These are phyloP conservation scores for Trichomonascaceae sp. DNA, from an alignment of 1,139 yeast species.

Conservation along the genomic window DNA sequence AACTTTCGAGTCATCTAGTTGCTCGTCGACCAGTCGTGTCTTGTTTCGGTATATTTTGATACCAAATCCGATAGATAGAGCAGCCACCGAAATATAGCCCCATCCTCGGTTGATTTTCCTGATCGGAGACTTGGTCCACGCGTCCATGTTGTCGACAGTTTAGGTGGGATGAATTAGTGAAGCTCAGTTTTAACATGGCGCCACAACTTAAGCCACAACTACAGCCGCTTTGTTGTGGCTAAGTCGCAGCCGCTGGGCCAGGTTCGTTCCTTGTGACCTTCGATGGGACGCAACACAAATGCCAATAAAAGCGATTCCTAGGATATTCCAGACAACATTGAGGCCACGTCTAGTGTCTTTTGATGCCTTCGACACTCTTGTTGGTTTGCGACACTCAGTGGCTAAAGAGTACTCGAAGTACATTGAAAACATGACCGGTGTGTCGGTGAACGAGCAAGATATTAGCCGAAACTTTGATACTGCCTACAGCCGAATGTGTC, in stretches of 20 bases:
- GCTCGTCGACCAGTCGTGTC: constrained; percentile 8
- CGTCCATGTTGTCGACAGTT: background rate
- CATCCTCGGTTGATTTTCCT: constrained; percentile 20
- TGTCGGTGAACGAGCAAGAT: background rate
- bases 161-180: no score
- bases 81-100: constrained; percentile 18
- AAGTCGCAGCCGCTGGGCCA: no score
- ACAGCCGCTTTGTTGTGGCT: no score
- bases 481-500: background rate
- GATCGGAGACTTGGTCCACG: constrained; percentile 11
- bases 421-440: background rate
- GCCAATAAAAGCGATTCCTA: no score
- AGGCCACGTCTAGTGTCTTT: background rate
- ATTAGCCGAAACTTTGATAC: background rate
- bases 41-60: constrained; percentile 13
- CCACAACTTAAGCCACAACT: no score
- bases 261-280: no score
- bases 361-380: background rate
- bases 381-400: background rate
- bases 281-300: no score
- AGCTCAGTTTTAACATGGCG: no score
- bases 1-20: constrained; percentile 10
- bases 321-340: no score
- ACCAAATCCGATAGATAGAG: constrained; percentile 11
- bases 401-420: background rate